Conservation (phyloP, 2,329 filamentous ascomycete species). For the Aschersonia sp. region DNA sequence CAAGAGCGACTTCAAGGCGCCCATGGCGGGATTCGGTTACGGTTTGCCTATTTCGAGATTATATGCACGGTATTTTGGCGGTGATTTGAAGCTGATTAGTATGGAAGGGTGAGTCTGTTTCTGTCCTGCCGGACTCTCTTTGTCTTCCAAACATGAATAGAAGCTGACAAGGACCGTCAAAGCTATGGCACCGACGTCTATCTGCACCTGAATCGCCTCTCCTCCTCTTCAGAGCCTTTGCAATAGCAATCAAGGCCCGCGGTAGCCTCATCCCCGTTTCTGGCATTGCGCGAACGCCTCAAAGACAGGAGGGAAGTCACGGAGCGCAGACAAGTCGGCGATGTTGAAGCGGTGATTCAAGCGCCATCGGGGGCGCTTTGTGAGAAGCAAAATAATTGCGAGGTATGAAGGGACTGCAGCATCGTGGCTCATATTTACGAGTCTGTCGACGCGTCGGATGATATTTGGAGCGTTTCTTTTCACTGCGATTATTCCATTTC, state of each 20-base stretch:
- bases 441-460: too few relatives aligned
- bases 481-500: too few relatives aligned
- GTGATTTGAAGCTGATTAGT: constrained; percentile 92
- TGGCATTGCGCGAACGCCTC: constrained; percentile 48
- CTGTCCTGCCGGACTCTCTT: background rate
- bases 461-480: too few relatives aligned
- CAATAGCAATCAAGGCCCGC: constrained; percentile 68
- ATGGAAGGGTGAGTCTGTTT: constrained; percentile 78
- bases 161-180: background rate
- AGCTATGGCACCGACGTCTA: constrained; percentile 98
- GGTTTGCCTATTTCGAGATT: constrained; percentile 85
- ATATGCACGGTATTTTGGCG: constrained; percentile 94
- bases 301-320: constrained; percentile 57
- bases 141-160: background rate
- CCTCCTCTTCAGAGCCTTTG: constrained; percentile 87
- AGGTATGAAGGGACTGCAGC: constrained; percentile 14
- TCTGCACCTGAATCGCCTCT: constrained; percentile 89
- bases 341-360: constrained; percentile 66
- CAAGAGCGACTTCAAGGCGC: constrained; percentile 97
- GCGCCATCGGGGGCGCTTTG: constrained; percentile 17
- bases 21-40: constrained; percentile 99
- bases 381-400: constrained; percentile 15
- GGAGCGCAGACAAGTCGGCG: constrained; percentile 80
- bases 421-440: too few relatives aligned
- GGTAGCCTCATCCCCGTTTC: constrained; percentile 17